Conservation (phyloP, 2,329 filamentous ascomycete genomes). For the Shiraia bambusicola region DNA sequence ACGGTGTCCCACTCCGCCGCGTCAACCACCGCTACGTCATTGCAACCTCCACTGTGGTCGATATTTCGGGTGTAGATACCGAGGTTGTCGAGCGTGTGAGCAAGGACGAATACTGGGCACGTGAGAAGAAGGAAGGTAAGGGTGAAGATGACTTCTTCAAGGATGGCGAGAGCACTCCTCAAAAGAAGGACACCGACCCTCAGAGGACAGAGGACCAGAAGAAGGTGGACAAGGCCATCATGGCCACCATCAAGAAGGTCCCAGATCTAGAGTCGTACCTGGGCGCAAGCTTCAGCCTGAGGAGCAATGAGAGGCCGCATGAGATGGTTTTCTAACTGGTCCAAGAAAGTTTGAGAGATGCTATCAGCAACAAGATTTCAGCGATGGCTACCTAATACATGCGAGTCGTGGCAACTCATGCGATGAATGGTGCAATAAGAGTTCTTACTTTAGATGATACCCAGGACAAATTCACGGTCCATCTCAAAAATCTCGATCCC, state of each 20-base stretch:
- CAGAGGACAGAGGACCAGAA: constrained; percentile 96
- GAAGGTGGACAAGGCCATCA: constrained; percentile 91
- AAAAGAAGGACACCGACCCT: constrained; percentile 90
- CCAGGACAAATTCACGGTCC: constrained; percentile 1
- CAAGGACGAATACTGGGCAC: constrained; percentile 85
- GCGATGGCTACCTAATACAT: no score
- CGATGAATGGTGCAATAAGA: constrained; percentile 1
- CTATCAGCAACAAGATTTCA: not conserved
- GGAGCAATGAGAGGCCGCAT: constrained; percentile 98
- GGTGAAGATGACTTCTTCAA: constrained; percentile 98
- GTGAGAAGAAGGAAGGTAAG: constrained; percentile 90
- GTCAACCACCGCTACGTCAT: constrained; percentile 93
- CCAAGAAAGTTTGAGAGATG: not conserved
- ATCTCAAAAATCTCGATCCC: not conserved
- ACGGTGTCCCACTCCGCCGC: constrained; percentile 92
- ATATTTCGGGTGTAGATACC: constrained; percentile 77
- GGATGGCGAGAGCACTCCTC: constrained; percentile 83
- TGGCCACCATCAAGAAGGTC: constrained; percentile 96
- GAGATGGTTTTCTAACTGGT: constrained; percentile 87
- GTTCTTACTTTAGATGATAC: constrained; percentile 8
- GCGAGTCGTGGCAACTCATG: not conserved
- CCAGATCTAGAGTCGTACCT: constrained; percentile 90
- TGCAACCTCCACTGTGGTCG: constrained; percentile 80
- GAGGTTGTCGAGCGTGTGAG: constrained; percentile 74
- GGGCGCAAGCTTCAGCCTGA: constrained; percentile 90